Evolutionary conservation across 306 rosid genomes (phyloP).

Genomic region (Leucaena leucocephala): DNA sequence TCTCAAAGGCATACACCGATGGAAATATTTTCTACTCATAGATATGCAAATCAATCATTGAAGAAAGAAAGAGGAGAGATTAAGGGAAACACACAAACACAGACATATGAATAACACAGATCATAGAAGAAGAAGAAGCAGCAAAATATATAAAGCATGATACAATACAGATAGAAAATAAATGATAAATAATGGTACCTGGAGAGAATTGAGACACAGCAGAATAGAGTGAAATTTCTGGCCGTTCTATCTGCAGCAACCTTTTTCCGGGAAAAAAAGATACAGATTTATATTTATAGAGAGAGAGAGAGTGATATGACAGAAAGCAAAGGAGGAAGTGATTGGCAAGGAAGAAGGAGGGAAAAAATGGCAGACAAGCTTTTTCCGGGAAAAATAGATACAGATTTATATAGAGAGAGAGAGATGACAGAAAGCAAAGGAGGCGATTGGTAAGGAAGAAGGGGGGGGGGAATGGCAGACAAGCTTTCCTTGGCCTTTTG

Average conservation of each 20-base stretch:
- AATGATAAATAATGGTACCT: neutral
- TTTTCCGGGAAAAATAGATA: neutral
- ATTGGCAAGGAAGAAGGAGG: too few species aligned
- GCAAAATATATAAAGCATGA: neutral
- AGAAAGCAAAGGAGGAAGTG: too few species aligned
- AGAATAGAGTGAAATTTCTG: neutral
- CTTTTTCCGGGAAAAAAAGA: neutral
- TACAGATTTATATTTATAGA: neutral
- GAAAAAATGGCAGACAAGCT: too few species aligned
- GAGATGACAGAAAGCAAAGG: neutral
- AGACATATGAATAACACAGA: neutral
- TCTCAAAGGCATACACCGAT: too few species aligned
- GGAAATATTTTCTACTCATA: neutral
- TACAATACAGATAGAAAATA: too few species aligned
- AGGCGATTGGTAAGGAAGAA: too few species aligned
- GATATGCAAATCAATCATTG: neutral
- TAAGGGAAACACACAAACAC: neutral
- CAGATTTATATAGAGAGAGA: neutral
- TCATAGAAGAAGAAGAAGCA: neutral
- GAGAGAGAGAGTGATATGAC: neutral
- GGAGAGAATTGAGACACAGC: neutral
- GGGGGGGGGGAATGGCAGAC: too few species aligned
- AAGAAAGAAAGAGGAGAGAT: neutral
- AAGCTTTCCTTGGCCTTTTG: too few species aligned
- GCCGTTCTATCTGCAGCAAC: neutral